Conservation (phyloP, 305 asterid species). For the Euphrasia arctica region DNA sequence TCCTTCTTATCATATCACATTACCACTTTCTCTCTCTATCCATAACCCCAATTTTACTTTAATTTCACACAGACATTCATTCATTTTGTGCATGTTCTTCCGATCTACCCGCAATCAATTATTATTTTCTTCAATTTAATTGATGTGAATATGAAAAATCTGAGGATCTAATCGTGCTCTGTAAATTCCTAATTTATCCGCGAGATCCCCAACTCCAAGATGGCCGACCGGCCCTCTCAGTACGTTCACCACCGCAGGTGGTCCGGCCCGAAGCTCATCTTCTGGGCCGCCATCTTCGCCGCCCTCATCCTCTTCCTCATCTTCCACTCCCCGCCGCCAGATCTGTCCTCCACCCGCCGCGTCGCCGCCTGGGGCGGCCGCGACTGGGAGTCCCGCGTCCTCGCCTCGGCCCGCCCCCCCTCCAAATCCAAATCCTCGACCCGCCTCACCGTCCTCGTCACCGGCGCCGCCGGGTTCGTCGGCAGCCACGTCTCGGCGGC, state of each 20-base stretch:
- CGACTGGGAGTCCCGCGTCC: constrained; percentile 28
- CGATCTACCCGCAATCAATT: neutral
- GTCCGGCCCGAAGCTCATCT: constrained; percentile 24
- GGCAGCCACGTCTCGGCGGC: constrained; percentile 36
- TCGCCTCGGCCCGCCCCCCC: constrained; percentile 22
- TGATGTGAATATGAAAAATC: neutral
- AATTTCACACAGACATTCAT: no score
- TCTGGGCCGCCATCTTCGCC: constrained; percentile 29
- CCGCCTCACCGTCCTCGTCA: constrained; percentile 30
- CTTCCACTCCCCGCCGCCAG: constrained; percentile 30
- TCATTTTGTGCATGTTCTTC: no score
- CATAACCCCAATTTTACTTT: neutral
- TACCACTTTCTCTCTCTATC: no score
- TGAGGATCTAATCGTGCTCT: neutral
- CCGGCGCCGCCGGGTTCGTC: constrained; percentile 39
- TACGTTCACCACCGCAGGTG: constrained; percentile 23
- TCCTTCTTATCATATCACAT: no score
- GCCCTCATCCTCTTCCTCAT: constrained; percentile 29
- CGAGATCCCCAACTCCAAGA: constrained; percentile 22
- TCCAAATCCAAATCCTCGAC: constrained; percentile 8
- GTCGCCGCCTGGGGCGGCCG: constrained; percentile 24
- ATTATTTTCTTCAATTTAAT: neutral
- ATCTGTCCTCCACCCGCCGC: constrained; percentile 17
- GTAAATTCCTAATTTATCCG: constrained; percentile 8
- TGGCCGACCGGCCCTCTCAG: constrained; percentile 26